Conservation (phyloP, 169 alveolate species). For the Plasmodium gaboni region DNA sequence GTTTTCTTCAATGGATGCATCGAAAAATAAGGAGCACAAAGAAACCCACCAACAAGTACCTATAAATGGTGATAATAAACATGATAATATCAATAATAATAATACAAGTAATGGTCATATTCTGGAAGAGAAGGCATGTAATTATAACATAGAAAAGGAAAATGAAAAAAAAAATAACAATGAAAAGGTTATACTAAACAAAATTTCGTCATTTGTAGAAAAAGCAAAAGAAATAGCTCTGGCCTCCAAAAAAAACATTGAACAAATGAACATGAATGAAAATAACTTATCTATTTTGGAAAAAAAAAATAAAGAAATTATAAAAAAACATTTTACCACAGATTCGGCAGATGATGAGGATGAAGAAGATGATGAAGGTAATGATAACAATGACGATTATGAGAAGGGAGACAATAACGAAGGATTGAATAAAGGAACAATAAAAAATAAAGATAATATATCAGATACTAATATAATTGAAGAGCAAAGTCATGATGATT, state of each 20-base stretch:
- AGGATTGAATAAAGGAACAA: slow-evolving; percentile 16
- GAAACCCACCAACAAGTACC: background rate
- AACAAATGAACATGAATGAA: slow-evolving; percentile 70
- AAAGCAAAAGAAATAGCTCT: slow-evolving; percentile 55
- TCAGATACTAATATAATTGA: background rate
- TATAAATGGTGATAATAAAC: background rate
- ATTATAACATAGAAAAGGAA: background rate
- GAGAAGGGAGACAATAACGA: slow-evolving; percentile 23
- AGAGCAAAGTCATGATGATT: background rate
- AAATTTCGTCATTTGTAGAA: slow-evolving; percentile 44
- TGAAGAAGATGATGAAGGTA: background rate
- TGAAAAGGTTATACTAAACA: slow-evolving; percentile 9
- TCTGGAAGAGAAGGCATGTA: background rate
- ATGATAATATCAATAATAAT: background rate
- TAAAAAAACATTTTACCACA: slow-evolving; percentile 54
- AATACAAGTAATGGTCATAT: background rate
- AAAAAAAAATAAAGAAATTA: slow-evolving; percentile 63
- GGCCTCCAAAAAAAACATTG: slow-evolving; percentile 56
- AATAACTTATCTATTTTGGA: slow-evolving; percentile 20
- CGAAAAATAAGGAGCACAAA: background rate
- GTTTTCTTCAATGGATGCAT: background rate
- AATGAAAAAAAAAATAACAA: slow-evolving; percentile 1
- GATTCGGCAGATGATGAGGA: slow-evolving; percentile 68
- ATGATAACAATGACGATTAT: slow-evolving; percentile 9
- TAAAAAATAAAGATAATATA: slow-evolving; percentile 2